A percentile compares a stretch with the other conserved stretches of the same genome.
Evolutionary conservation across 176 grass and related monocot species (phyloP).

Genomic region (Avena sativa): DNA sequence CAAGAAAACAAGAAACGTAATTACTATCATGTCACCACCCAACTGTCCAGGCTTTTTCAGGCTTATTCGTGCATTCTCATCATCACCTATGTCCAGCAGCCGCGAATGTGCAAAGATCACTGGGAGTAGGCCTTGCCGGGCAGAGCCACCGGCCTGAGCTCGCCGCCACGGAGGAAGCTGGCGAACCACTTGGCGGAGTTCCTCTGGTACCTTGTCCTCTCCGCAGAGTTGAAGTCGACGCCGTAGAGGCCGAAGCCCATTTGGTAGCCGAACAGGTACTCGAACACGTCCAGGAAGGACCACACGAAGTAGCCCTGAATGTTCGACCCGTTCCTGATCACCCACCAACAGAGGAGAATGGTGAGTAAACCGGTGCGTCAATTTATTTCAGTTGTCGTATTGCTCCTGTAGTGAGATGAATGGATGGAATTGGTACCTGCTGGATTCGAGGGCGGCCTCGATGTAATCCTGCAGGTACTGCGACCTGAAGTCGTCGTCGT

Average conservation of each 20-base stretch:
- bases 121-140: constrained; percentile 41
- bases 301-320: constrained; percentile 88
- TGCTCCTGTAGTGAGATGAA: neutral
- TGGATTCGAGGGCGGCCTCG: constrained; percentile 54
- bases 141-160: constrained; percentile 51
- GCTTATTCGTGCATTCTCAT: neutral
- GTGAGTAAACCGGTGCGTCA: neutral
- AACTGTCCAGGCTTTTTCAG: neutral
- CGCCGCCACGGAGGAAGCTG: constrained; percentile 54
- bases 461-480: constrained; percentile 62
- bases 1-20: neutral
- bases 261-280: constrained; percentile 58
- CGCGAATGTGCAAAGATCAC: constrained; percentile 17
- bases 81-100: neutral
- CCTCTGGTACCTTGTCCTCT: constrained; percentile 66
- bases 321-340: constrained; percentile 80
- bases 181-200: constrained; percentile 77
- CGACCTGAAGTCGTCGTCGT: constrained; percentile 53
- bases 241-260: constrained; percentile 59
- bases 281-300: constrained; percentile 89
- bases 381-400: neutral
- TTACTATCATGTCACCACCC: neutral
- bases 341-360: neutral
- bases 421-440: constrained; percentile 37
- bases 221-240: constrained; percentile 59